A percentile compares a stretch with the other conserved stretches of the same genome.
These are phyloP conservation scores for Aspergillus fructus DNA, from an alignment of 2,329 filamentous ascomycete genomes.

Conservation along the genomic window DNA sequence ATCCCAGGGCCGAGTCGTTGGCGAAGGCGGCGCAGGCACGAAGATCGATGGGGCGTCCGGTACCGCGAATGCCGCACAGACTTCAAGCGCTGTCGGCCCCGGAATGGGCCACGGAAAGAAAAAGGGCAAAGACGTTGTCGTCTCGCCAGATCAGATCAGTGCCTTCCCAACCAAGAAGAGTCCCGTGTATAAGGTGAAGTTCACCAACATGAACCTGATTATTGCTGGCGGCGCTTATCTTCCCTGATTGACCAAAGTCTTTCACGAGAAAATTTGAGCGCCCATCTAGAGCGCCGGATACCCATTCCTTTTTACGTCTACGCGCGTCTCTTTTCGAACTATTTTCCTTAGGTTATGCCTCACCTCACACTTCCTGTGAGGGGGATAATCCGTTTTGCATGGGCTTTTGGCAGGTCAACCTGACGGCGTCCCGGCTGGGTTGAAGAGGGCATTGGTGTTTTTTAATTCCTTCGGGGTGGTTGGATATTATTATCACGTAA, in stretches of 20 bases:
- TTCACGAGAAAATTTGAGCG: constrained; percentile 11
- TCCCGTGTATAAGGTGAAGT: constrained; percentile 87
- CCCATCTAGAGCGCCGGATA: constrained; percentile 21
- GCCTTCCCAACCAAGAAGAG: constrained; percentile 96
- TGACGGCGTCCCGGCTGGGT: constrained; percentile 14
- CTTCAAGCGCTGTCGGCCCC: constrained; percentile 47
- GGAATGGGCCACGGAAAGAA: constrained; percentile 55
- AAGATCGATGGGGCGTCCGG: constrained; percentile 56
- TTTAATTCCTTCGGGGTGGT: constrained; percentile 1
- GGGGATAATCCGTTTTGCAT: constrained; percentile 1
- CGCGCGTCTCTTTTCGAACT: not conserved
- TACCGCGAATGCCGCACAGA: constrained; percentile 41
- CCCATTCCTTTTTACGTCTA: constrained; percentile 9
- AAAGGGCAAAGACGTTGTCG: constrained; percentile 84
- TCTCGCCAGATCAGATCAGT: constrained; percentile 89
- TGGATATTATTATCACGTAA: constrained; percentile 9
- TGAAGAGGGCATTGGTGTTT: constrained; percentile 15
- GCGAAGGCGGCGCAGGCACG: constrained; percentile 48
- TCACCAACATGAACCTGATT: constrained; percentile 93
- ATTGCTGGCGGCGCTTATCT: constrained; percentile 75
- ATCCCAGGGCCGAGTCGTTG: constrained; percentile 55
- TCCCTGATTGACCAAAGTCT: constrained; percentile 37
- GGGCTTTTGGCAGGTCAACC: constrained; percentile 7
- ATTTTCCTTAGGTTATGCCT: not conserved
- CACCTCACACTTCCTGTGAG: not conserved